phyloP scores from a whole-genome alignment of 441 rosid species.

The Populus tomentosa region DNA sequence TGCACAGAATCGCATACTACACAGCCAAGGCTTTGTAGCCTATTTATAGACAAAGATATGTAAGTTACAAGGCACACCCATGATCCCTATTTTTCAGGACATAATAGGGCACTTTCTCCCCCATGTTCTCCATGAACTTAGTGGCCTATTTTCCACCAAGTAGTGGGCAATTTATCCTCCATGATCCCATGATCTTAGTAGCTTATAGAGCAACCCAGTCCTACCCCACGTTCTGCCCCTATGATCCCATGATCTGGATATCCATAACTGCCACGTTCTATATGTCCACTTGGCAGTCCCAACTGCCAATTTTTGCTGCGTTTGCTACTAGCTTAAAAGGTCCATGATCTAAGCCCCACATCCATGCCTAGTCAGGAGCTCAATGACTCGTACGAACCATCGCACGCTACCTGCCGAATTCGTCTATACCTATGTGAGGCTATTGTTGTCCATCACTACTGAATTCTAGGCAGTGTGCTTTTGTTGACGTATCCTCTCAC shows the following conservation, averaged over 20 bases:
- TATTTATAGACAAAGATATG: too few relatives aligned
- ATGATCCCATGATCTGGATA: neutral
- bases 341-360: neutral
- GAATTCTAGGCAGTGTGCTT: neutral
- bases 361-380: neutral
- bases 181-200: neutral
- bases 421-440: neutral
- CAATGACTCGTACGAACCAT: too few relatives aligned
- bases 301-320: too few relatives aligned
- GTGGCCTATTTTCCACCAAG: too few relatives aligned
- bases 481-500: neutral
- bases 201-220: neutral
- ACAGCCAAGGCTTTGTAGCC: neutral
- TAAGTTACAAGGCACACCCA: neutral
- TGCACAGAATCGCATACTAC: too few relatives aligned
- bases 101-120: neutral
- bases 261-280: neutral
- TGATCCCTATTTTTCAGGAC: neutral
- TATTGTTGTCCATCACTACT: rapidly evolving
- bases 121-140: neutral
- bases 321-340: rapidly evolving
- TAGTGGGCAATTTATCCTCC: neutral
- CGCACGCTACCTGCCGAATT: rapidly evolving
- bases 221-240: neutral
- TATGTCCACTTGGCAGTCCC: neutral